A percentile compares a stretch with the other conserved stretches of the same genome.
phyloP scores from a whole-genome alignment of 2,329 filamentous ascomycete genomes.

The Phaeoacremonium minimum region DNA sequence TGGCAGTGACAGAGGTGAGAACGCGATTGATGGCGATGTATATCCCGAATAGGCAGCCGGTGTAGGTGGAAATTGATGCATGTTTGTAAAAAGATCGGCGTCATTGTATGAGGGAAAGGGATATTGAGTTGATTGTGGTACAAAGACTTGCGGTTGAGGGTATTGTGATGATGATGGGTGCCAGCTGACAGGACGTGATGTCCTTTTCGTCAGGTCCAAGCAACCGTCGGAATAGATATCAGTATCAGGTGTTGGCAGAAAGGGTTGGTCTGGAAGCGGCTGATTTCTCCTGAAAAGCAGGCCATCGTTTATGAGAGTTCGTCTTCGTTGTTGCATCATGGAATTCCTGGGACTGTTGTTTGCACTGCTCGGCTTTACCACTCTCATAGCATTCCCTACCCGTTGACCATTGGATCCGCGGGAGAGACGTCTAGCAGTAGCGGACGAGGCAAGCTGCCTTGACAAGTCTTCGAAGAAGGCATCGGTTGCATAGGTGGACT shows the following conservation, averaged over 20 bases:
- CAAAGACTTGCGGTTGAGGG: conserved; percentile 27
- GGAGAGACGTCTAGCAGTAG: conserved; percentile 42
- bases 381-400: conserved; percentile 47
- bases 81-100: conserved; percentile 33
- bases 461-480: conserved; percentile 46
- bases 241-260: conserved; percentile 26
- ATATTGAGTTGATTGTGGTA: conserved; percentile 31
- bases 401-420: conserved; percentile 46
- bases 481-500: conserved; percentile 31
- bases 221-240: conserved; percentile 23
- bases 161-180: conserved; percentile 58
- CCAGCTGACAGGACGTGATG: conserved; percentile 67
- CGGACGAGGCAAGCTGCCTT: conserved; percentile 44
- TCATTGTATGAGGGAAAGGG: conserved; percentile 34
- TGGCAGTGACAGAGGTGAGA: conserved; percentile 49
- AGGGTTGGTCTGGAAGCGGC: conserved; percentile 39
- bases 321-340: conserved; percentile 44
- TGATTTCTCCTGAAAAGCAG: conserved; percentile 39
- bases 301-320: conserved; percentile 50
- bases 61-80: conserved; percentile 44
- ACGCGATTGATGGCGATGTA: conserved; percentile 49
- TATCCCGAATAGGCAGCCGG: conserved; percentile 53
- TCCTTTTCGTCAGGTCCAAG: conserved; percentile 28
- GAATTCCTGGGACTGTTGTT: conserved; percentile 63
- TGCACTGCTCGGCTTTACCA: conserved; percentile 62